Conservation (phyloP, 2,329 filamentous ascomycete genomes). For the Cordyceps militaris region DNA sequence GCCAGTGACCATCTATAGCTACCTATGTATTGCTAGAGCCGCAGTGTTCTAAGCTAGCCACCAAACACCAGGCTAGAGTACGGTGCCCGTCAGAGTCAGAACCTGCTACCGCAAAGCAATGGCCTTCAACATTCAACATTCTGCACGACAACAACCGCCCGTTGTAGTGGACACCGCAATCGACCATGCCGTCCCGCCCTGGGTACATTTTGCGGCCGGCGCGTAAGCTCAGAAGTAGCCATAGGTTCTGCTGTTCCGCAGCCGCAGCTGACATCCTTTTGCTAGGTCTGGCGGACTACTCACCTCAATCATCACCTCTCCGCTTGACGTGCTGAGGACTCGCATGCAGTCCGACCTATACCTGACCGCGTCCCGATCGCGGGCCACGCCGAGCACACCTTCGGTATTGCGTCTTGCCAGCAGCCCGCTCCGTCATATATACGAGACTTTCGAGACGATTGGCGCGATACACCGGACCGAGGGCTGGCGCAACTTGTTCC, state of each 20-base stretch:
- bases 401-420: constrained; percentile 54
- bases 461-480: constrained; percentile 73
- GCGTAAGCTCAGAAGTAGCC: constrained; percentile 47
- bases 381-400: constrained; percentile 49
- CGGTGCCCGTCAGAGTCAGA: not conserved
- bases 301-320: constrained; percentile 76
- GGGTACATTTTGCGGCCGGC: constrained; percentile 79
- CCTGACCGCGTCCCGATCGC: constrained; percentile 67
- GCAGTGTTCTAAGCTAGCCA: not conserved
- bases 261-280: not conserved
- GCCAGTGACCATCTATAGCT: not conserved
- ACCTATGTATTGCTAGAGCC: not conserved
- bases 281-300: constrained; percentile 79
- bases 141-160: not conserved
- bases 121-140: not conserved
- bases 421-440: constrained; percentile 64
- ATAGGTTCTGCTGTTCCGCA: not conserved
- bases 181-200: constrained; percentile 41
- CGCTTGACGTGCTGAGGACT: constrained; percentile 89
- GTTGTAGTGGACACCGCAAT: not conserved
- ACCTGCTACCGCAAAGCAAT: not conserved
- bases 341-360: constrained; percentile 92
- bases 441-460: constrained; percentile 81
- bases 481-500: constrained; percentile 82
- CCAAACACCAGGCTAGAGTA: not conserved